phyloP scores from a whole-genome alignment of 805 yeast species.

The Candida manassasensis region DNA sequence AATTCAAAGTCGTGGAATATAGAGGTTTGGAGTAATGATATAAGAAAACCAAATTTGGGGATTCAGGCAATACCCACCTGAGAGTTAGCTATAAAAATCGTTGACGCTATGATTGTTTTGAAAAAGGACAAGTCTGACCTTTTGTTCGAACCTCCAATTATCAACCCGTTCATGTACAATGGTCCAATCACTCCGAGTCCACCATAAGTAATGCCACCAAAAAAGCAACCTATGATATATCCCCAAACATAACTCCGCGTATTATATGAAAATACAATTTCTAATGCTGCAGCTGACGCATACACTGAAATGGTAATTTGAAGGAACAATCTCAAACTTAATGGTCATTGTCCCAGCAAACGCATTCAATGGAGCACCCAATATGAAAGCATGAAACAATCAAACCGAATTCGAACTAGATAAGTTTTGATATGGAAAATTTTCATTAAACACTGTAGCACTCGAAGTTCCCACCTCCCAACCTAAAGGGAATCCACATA shows the following conservation, averaged over 20 bases:
- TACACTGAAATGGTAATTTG: conserved; percentile 13
- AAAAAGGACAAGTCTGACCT: conserved; percentile 17
- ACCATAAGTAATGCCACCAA: conserved; percentile 23
- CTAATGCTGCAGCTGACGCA: conserved; percentile 14
- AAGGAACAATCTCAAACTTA: conserved; percentile 12
- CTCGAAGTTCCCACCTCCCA: conserved; percentile 25
- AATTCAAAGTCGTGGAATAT: neutral
- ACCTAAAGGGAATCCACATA: conserved; percentile 20
- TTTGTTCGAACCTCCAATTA: conserved; percentile 11
- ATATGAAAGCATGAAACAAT: conserved; percentile 20
- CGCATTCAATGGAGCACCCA: conserved; percentile 20
- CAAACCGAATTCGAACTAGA: conserved; percentile 14
- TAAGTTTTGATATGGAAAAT: conserved; percentile 10
- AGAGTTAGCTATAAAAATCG: conserved; percentile 21
- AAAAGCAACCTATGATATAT: conserved; percentile 15
- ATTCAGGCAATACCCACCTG: conserved; percentile 3
- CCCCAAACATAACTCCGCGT: conserved; percentile 8
- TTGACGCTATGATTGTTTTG: conserved; percentile 20
- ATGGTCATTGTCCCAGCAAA: conserved; percentile 9
- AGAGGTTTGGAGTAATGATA: neutral
- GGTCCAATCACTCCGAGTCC: conserved; percentile 20
- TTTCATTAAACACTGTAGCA: conserved; percentile 9
- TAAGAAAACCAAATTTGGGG: neutral
- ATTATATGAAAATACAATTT: conserved; percentile 7
- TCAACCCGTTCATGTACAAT: conserved; percentile 17